Conservation (phyloP, 2,329 filamentous ascomycete genomes). For the Daldinia eschscholtzii region DNA sequence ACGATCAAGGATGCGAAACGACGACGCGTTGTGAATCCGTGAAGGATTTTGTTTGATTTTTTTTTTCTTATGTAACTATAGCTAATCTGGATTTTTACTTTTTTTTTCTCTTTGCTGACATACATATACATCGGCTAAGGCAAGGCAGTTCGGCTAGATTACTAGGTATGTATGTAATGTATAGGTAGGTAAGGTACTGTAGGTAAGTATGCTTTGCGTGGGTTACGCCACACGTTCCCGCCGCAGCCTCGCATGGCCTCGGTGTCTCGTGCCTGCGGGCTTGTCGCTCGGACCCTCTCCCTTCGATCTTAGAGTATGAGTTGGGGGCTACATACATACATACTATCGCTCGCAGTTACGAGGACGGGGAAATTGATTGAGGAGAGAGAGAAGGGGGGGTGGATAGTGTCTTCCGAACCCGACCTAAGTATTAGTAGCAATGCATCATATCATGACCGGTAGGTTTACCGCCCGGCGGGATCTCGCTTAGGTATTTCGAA, state of each 20-base stretch:
- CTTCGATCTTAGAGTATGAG: neutral
- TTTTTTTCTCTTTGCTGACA: neutral
- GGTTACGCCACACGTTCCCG: conserved; percentile 8
- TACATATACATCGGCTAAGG: neutral
- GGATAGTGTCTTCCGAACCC: no score
- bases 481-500: neutral
- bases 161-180: neutral
- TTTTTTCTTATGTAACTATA: neutral
- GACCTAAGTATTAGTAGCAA: neutral
- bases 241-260: conserved; percentile 37
- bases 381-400: no score
- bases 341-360: no score
- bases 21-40: conserved; percentile 7
- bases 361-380: no score
- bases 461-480: neutral
- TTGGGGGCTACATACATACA: neutral
- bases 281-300: conserved; percentile 5
- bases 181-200: neutral
- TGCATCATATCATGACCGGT: neutral
- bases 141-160: no score
- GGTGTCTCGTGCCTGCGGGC: conserved; percentile 23
- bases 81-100: neutral
- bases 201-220: neutral
- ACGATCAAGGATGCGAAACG: conserved; percentile 2
- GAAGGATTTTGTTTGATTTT: neutral